Conservation (phyloP, 2,329 filamentous ascomycete species). For the Keithomyces neogunnii region DNA sequence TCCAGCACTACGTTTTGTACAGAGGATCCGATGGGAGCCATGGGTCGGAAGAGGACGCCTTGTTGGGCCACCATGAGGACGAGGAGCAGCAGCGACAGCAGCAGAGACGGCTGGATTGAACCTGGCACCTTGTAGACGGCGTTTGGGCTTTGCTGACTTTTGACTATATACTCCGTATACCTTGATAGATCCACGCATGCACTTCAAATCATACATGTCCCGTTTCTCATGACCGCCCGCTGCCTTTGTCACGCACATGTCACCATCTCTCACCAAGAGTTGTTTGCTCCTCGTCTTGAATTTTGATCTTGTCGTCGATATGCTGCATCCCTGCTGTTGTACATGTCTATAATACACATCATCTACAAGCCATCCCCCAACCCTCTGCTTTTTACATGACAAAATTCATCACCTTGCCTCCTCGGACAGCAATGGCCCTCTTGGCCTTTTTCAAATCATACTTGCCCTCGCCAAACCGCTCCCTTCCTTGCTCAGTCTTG, state of each 20-base stretch:
- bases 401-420: constrained; percentile 67
- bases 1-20: constrained; percentile 84
- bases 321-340: neutral
- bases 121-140: too few species aligned
- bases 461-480: constrained; percentile 41
- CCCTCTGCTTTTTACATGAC: constrained; percentile 35
- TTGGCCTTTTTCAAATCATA: constrained; percentile 44
- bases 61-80: constrained; percentile 12
- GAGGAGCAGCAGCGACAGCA: constrained; percentile 7
- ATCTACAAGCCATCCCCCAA: neutral
- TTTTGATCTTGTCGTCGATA: too few species aligned
- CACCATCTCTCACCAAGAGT: neutral
- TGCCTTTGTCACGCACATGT: neutral
- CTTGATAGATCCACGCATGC: neutral
- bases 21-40: constrained; percentile 9
- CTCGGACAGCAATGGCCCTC: constrained; percentile 57
- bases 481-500: constrained; percentile 49
- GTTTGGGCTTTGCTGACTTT: too few species aligned
- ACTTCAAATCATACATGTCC: too few species aligned
- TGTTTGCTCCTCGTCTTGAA: neutral
- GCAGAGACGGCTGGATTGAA: neutral
- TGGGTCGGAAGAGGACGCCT: constrained; percentile 13
- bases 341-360: constrained; percentile 3
- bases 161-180: too few species aligned
- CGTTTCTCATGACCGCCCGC: too few species aligned